A percentile compares a stretch with the other conserved stretches of the same genome.
phyloP scores from a whole-genome alignment of 148 eudicot genomes.

The Hydrangea macrophylla region DNA sequence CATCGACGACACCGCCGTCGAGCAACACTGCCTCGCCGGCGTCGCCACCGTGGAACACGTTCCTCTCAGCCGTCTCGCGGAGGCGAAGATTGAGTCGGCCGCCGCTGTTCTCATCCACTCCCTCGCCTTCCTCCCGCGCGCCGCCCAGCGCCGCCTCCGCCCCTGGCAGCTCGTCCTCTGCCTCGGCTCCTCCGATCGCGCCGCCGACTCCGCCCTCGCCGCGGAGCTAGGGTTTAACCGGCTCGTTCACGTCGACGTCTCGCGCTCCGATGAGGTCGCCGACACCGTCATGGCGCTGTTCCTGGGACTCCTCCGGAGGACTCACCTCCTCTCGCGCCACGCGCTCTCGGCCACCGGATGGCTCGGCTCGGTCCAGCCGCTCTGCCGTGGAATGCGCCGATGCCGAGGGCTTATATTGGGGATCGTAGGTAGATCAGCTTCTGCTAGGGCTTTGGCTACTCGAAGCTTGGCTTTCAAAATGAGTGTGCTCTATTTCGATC shows the following conservation, averaged over 20 bases:
- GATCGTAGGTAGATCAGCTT: slow-evolving; percentile 91
- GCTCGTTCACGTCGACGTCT: slow-evolving; percentile 82
- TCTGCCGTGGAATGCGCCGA: slow-evolving; percentile 94
- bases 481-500: slow-evolving; percentile 94
- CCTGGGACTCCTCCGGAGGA: slow-evolving; percentile 72
- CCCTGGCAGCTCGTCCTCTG: slow-evolving; percentile 89
- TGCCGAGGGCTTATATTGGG: slow-evolving; percentile 93
- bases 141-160: slow-evolving; percentile 93
- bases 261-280: slow-evolving; percentile 88
- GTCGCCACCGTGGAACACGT: slow-evolving; percentile 77
- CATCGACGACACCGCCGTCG: slow-evolving; percentile 70
- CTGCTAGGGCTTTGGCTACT: slow-evolving; percentile 78
- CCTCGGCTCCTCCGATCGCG: slow-evolving; percentile 88
- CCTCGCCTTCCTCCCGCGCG: slow-evolving; percentile 93
- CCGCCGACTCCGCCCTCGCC: slow-evolving; percentile 88
- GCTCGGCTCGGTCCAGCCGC: slow-evolving; percentile 95
- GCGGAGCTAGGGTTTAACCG: slow-evolving; percentile 68
- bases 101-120: slow-evolving; percentile 87
- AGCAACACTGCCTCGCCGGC: slow-evolving; percentile 63
- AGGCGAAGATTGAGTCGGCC: slow-evolving; percentile 74
- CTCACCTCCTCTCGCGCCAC: slow-evolving; percentile 78
- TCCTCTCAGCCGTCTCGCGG: slow-evolving; percentile 67
- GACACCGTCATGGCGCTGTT: slow-evolving; percentile 91
- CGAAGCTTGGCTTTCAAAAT: slow-evolving; percentile 95
- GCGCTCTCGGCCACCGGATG: slow-evolving; percentile 87